Evolutionary conservation across 2,329 filamentous ascomycete species (phyloP).

Genomic region (Mycosphaerella sp.): DNA sequence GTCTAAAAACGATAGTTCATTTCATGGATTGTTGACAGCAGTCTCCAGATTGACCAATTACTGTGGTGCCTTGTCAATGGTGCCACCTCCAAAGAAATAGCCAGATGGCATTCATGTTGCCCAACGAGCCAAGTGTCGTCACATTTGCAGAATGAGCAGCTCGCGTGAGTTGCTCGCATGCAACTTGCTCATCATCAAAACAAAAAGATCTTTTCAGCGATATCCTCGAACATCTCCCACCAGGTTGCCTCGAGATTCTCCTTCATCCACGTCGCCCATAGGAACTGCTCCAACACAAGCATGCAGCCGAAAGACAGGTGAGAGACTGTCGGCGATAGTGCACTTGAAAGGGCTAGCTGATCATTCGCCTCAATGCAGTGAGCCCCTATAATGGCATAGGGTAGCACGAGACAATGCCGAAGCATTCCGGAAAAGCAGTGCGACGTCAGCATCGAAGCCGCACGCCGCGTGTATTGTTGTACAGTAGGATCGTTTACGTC

Average conservation of each 20-base stretch:
- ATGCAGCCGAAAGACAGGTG: slow-evolving; percentile 16
- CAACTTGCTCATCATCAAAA: slow-evolving; percentile 8
- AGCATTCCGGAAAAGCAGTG: slow-evolving; percentile 11
- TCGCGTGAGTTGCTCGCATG: too few species aligned
- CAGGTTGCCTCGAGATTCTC: slow-evolving; percentile 9
- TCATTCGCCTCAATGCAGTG: slow-evolving; percentile 11
- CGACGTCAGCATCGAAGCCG: background rate
- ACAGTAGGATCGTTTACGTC: slow-evolving; percentile 9
- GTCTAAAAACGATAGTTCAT: too few species aligned
- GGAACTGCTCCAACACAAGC: slow-evolving; percentile 14
- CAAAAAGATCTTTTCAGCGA: slow-evolving; percentile 16
- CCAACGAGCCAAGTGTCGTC: too few species aligned
- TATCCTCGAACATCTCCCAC: slow-evolving; percentile 16
- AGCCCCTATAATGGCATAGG: slow-evolving; percentile 15
- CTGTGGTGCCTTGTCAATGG: too few species aligned
- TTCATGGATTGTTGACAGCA: too few species aligned
- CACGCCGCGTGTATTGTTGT: slow-evolving; percentile 9
- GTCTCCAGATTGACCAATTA: too few species aligned
- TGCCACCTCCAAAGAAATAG: too few species aligned
- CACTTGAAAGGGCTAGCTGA: slow-evolving; percentile 6
- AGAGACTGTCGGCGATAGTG: slow-evolving; percentile 13
- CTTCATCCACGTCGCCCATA: slow-evolving; percentile 12
- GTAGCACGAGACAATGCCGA: slow-evolving; percentile 16
- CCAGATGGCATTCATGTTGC: too few species aligned
- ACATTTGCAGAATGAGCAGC: too few species aligned